Base-by-base conservation (phyloP, 108 stramenopile genomes). In the Mayamaea pseudoterrestris region DNA sequence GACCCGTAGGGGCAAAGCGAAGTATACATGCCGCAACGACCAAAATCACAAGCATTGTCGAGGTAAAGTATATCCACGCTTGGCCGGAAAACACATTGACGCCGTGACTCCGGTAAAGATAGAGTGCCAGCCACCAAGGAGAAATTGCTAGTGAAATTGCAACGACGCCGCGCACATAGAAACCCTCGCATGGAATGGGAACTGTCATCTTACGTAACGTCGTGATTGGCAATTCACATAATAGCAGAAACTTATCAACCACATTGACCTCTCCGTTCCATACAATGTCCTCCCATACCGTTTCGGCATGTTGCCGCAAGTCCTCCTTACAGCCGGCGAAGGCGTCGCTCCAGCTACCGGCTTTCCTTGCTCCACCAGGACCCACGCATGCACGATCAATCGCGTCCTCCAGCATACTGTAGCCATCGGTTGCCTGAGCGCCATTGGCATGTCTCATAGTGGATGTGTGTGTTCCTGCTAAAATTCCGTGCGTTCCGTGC, bases 101-200 rank as follows among this genome's bases (percentile, higher is more conserved):
- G 0, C 57, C 78, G 41, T 80, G 74, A 44, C 70, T 72, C 17
- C 48, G 57, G 41, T 35, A 62, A 12, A 70, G 47, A 46, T 93
- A 93, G 31, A 65, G 59, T 21, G 60, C 66, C 27, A 93, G 44
- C 86, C 87, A 93, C 13, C 74, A 1, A 4, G 86, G 86, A 17
- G 82, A 81, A 6, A 89, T 37, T 0, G 63, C 66, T 6, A 84
- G 17, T 12, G 86, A 86, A 0, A 85, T 52, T 4, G 82, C 82
- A 18, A 93, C 68, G 28, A 86, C 46, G 17, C 66, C 77, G 27
- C 87, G 73, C 23, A 68, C 71, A 50, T 93, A 93, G 48, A 83
- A 86, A 9, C 84, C 90, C 47, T 91, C 90, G 41, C 90, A 91
- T 6, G 90, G 90, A 46, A 91, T 85, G 28, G 90, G 74, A 46